Evolutionary conservation across 371 early-diverging fungal genomes (phyloP), one percentile per base, ranked within the genome.

Genomic region (Lichtheimia hyalospora): DNA sequence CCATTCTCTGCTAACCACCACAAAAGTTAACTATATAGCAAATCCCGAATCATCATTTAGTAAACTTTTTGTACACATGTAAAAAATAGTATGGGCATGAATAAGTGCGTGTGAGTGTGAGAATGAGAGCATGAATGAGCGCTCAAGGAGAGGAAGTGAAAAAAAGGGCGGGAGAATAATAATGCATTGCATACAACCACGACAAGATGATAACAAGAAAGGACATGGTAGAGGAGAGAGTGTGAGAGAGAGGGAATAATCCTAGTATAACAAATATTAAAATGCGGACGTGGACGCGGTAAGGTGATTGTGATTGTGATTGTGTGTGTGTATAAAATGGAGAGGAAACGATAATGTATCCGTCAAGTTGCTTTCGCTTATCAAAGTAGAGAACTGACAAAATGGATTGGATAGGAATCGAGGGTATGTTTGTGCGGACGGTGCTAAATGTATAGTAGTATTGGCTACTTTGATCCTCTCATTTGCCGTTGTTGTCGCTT

Each of bases 401-500:
- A 34, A 34, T 34, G 34, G 34, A 34, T 34, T 34, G 34, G 34
- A 34, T 34, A 34, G 34, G 34, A 10, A 34, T 34, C 34, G 34
- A 34, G 34, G 34, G 34, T 34, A 34, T 34, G 34, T 34, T 34
- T 27, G 27, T 27, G 27, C 27, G 27, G 27, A 27, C 7, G 34
- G 34, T 34, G 34, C 34, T 34, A 34, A 34, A 34, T 34, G 34
- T 34, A 10, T 34, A 2, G 5, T 4, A 1, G 34, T 34, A 8
- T 27, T 27, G 27, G 27, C 27, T 27, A 27, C 27, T 27, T 27
- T 3, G 8, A 10, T 34, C 34, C 34, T 34, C 34, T 8, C 10
- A 27, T 34, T 34, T 34, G 34, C 10, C 8, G 6, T 34, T 50
- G 49, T 14, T 14, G 34, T 34, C 10, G 34, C 13, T 68, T 75